Conservation (phyloP, 2,329 filamentous ascomycete genomes). For the Drechmeria coniospora region DNA sequence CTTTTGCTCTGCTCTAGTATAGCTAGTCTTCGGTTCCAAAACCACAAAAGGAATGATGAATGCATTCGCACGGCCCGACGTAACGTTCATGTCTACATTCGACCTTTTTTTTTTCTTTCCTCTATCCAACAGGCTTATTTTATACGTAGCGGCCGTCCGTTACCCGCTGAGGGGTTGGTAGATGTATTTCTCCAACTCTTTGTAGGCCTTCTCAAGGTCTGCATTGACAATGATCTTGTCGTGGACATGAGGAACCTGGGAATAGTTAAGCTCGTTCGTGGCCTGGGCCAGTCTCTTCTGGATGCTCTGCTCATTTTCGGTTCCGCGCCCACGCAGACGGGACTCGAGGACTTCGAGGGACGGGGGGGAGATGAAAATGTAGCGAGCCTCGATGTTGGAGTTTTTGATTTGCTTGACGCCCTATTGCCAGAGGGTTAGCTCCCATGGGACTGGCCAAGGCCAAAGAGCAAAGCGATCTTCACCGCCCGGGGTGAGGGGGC, state of each 20-base stretch:
- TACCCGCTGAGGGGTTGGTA: slow-evolving; percentile 17
- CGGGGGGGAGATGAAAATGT: slow-evolving; percentile 74
- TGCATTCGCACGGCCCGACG: too few species aligned
- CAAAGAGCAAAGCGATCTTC: background rate
- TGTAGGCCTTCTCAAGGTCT: slow-evolving; percentile 34
- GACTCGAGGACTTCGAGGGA: slow-evolving; percentile 58
- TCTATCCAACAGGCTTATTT: too few species aligned
- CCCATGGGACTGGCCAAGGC: background rate
- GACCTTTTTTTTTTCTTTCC: too few species aligned
- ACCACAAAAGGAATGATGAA: slow-evolving; percentile 4
- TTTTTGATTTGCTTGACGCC: slow-evolving; percentile 87
- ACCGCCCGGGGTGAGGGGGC: background rate
- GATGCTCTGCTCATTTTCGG: slow-evolving; percentile 62
- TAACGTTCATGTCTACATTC: too few species aligned
- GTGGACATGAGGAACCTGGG: slow-evolving; percentile 44
- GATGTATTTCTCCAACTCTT: slow-evolving; percentile 35
- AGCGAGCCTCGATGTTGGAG: slow-evolving; percentile 58
- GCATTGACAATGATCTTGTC: slow-evolving; percentile 24
- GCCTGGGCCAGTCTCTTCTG: slow-evolving; percentile 57
- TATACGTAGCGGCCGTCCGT: too few species aligned
- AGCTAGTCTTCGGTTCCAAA: slow-evolving; percentile 14
- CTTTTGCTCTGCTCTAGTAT: slow-evolving; percentile 15
- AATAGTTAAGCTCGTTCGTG: slow-evolving; percentile 57
- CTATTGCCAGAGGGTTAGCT: slow-evolving; percentile 6
- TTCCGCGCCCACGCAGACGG: slow-evolving; percentile 58